A percentile compares a stretch with the other conserved stretches of the same genome.
Conservation (phyloP, 73 alveolate genomes). For the Diophrys sp. region DNA sequence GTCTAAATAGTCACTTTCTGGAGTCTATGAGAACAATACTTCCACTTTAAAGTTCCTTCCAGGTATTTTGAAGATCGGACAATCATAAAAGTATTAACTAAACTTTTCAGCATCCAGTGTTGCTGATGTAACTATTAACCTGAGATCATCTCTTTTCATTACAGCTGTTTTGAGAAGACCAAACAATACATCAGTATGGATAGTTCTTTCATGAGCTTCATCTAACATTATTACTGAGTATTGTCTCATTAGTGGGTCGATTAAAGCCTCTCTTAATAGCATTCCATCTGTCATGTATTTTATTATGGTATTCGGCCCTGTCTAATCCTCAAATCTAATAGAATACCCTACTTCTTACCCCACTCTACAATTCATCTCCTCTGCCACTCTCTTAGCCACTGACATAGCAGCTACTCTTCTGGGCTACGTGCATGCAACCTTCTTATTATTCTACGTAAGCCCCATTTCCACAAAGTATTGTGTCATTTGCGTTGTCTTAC, state of each 20-base stretch:
- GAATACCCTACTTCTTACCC: constrained; percentile 99
- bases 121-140: constrained; percentile 98
- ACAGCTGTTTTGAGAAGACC: constrained; percentile 94
- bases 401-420: constrained; percentile 99
- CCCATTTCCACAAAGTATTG: constrained; percentile 98
- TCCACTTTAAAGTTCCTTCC: constrained; percentile 98
- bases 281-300: constrained; percentile 99
- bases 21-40: constrained; percentile 95
- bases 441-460: constrained; percentile 67
- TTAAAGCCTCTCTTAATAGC: constrained; percentile 97
- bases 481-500: constrained; percentile 99
- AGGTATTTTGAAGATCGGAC: constrained; percentile 99
- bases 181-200: constrained; percentile 98
- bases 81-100: constrained; percentile 94
- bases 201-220: constrained; percentile 99
- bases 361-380: constrained; percentile 90
- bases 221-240: constrained; percentile 98
- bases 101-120: constrained; percentile 96
- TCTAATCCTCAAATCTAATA: constrained; percentile 99
- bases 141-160: constrained; percentile 85
- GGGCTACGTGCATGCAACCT: constrained; percentile 99
- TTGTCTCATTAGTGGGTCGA: constrained; percentile 78
- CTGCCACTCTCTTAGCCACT: constrained; percentile 97
- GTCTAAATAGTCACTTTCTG: constrained; percentile 98
- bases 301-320: constrained; percentile 94